Evolutionary conservation across 2,329 filamentous ascomycete genomes (phyloP), one percentile per base, ranked within the genome.

Genomic region (Madurella mycetomatis): DNA sequence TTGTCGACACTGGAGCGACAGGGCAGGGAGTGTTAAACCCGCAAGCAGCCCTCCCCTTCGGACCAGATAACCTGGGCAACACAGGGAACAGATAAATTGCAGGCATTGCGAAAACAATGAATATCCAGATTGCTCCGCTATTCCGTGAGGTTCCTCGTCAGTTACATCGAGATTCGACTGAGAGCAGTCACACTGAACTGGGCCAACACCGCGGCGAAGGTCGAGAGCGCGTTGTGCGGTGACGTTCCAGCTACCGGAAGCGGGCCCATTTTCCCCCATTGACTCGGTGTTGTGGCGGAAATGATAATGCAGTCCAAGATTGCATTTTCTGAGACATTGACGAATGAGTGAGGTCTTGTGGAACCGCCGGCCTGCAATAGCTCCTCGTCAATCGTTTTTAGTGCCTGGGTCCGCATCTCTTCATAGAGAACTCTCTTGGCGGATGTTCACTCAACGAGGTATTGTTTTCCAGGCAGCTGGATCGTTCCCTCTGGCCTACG

Each of bases 311-410:
- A 74, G 48, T 0, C 78, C 77, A 0, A 78, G 61, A 43, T 78
- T 73, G 37, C 77, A 80, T 2, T 41, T 70, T 67, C 53, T 76
- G 71, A 1, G 1, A 73, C 70, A 42, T 75, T 78, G 9, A 72
- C 64, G 44, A 70, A 76, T 1, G 64, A 55, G 0, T 59, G 59
- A 0, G 60, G 18, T 5, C 55, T 55, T 1, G 54, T 43, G 49
- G 42, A 0, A 63, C 62, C 0, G 57, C 46, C 12, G 1, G 60
- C 57, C 0, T 60, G 41, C 1, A 62, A 51, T 0, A 75, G 47
- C 4, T 68, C 68, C 11, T 73, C 68, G 2, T 73, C 67, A 3
- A 76, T 68, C 0, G 49, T 63, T 0, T 54, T 17, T 0, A 72
- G 67, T 0, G 68, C 60, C 32, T 66, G 56, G 0, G 61, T 40